Conservation (phyloP, 495 filamentous ascomycete species). For the Penicillium fimorum region DNA sequence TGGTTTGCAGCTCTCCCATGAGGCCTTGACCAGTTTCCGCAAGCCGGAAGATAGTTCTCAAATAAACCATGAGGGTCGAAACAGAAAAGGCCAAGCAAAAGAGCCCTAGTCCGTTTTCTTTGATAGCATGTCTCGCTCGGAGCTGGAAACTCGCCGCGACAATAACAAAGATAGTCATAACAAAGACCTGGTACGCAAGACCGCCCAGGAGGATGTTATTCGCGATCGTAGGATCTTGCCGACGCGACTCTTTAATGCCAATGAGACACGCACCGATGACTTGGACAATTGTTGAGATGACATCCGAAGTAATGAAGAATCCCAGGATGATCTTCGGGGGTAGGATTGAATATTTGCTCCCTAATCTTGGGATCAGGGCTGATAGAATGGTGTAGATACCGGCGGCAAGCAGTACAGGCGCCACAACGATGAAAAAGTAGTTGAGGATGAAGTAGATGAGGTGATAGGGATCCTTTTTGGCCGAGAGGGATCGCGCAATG, state of each 20-base stretch:
- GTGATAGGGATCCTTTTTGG: conserved; percentile 46
- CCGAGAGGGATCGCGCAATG: conserved; percentile 38
- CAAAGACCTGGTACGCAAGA: conserved; percentile 48
- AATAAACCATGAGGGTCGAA: conserved; percentile 49
- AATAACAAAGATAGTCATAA: conserved; percentile 49
- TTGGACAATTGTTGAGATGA: conserved; percentile 50
- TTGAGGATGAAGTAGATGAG: conserved; percentile 55
- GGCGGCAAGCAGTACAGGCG: conserved; percentile 55
- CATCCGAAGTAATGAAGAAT: conserved; percentile 46
- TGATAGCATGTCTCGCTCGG: conserved; percentile 12
- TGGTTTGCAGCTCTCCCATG: conserved; percentile 37
- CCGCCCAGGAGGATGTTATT: conserved; percentile 54
- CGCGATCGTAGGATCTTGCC: conserved; percentile 41
- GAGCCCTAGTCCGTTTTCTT: conserved; percentile 6
- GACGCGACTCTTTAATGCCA: conserved; percentile 40
- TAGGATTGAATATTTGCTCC: conserved; percentile 27
- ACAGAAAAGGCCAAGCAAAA: conserved; percentile 28
- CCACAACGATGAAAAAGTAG: conserved; percentile 59
- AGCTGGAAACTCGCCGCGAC: conserved; percentile 28
- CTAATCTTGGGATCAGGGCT: conserved; percentile 37
- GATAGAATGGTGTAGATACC: conserved; percentile 52
- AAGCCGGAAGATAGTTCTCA: conserved; percentile 53
- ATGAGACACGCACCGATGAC: conserved; percentile 50
- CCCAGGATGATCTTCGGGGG: conserved; percentile 13
- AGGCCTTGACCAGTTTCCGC: conserved; percentile 55